Base-by-base conservation (phyloP, 2,329 filamentous ascomycete genomes). In the Verticillium dahliae region DNA sequence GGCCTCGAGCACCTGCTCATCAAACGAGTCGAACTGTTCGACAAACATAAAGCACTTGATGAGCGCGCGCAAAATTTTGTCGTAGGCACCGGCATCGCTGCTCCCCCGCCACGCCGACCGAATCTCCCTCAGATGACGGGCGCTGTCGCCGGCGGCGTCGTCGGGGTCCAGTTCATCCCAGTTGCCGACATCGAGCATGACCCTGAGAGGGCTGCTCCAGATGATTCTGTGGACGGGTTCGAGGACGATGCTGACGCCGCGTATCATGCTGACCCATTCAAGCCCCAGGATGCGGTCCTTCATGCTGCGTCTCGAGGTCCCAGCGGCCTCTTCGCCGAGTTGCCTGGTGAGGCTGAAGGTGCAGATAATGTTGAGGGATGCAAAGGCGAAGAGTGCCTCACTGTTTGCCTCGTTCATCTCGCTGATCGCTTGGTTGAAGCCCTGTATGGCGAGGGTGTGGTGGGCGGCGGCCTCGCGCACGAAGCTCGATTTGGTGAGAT, bases 201-300 rank as follows among this genome's bases (percentile, higher is more conserved):
- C 7, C 0, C 11, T 31, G 56, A 68, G 41, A 3, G 60, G 65
- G 0, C 66, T 61, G 6, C 31, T 27, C 4, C 56, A 57, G 6
- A 67, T 14, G 27, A 22, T 22, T 1, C 60, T 55, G 33, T 66
- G 59, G 3, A 57, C 54, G 2, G 64, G 65, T 2, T 3, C 34
- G 5, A 67, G 35, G 7, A 68, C 56, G 18, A 63, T 65, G 1
- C 65, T 55, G 31, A 67, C 41, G 22, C 67, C 67, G 11, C 62
- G 65, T 6, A 65, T 57, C 65, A 67, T 68, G 3, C 64, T 62
- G 22, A 67, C 66, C 65, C 63, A 66, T 15, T 67, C 67, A 2
- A 59, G 38, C 11, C 66, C 65, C 3, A 68, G 59, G 1, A 66
- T 50, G 4, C 60, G 61, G 15, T 65, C 64, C n/a, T 62, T 64